Conservation (phyloP, 2,329 filamentous ascomycete species). For the Colletotrichum agaves region DNA sequence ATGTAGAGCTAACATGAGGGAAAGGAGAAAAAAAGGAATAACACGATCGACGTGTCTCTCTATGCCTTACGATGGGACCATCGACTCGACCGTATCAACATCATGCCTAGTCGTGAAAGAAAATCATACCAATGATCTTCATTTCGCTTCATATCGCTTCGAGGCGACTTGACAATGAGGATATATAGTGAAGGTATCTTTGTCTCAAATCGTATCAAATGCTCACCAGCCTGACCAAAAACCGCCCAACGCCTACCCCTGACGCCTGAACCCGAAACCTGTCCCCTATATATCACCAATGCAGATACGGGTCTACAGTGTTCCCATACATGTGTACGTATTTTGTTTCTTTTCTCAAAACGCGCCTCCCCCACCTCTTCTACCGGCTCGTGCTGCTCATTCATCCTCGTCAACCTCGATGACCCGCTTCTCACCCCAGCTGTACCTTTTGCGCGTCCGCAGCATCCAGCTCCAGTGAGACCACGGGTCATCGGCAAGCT, state of each 20-base stretch:
- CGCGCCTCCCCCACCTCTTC: too few relatives aligned
- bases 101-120: too few relatives aligned
- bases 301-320: background rate
- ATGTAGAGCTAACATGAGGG: background rate
- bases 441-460: constrained; percentile 46
- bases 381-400: background rate
- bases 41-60: background rate
- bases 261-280: background rate
- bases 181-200: background rate
- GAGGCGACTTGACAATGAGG: too few relatives aligned
- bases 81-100: too few relatives aligned
- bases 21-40: background rate
- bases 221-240: background rate
- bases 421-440: constrained; percentile 41
- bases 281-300: background rate
- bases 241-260: background rate
- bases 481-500: constrained; percentile 49
- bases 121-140: too few relatives aligned
- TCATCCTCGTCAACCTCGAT: constrained; percentile 14
- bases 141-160: too few relatives aligned
- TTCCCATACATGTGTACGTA: background rate
- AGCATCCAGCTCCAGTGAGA: constrained; percentile 54
- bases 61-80: too few relatives aligned
- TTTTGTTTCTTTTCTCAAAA: background rate
- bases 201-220: background rate